phyloP scores from a whole-genome alignment of 106 monocot genomes.

The Narthecium ossifragum region DNA sequence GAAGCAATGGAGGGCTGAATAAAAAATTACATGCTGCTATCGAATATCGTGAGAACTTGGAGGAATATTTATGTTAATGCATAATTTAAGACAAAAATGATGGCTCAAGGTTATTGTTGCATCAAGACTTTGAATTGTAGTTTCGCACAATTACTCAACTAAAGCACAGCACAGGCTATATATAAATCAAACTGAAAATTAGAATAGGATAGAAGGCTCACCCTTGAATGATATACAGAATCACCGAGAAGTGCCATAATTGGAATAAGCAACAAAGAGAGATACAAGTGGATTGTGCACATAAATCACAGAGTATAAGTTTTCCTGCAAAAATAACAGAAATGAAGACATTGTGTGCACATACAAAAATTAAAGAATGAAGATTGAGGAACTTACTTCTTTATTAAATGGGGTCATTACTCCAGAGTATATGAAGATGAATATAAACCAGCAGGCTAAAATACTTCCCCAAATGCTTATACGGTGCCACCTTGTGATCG shows the following conservation, averaged over 20 bases:
- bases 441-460: constrained; percentile 86
- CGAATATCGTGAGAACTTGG: too few species aligned
- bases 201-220: too few species aligned
- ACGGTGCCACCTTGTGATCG: constrained; percentile 94
- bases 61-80: too few species aligned
- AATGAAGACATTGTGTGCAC: constrained; percentile 1
- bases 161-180: too few species aligned
- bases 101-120: too few species aligned
- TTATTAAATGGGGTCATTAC: constrained; percentile 81
- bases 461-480: constrained; percentile 81
- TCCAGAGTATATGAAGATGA: constrained; percentile 88
- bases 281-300: constrained; percentile 97
- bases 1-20: too few species aligned
- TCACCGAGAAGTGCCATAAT: constrained; percentile 84
- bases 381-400: constrained; percentile 48
- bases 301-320: constrained; percentile 85
- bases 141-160: too few species aligned
- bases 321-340: constrained; percentile 61
- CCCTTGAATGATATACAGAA: constrained; percentile 79
- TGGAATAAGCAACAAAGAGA: constrained; percentile 67
- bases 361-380: constrained; percentile 3
- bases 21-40: too few species aligned
- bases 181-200: too few species aligned
- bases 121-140: too few species aligned
- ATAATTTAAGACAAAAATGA: too few species aligned